Evolutionary conservation across 2,329 filamentous ascomycete genomes (phyloP).

Genomic region (Diaporthe vexans): DNA sequence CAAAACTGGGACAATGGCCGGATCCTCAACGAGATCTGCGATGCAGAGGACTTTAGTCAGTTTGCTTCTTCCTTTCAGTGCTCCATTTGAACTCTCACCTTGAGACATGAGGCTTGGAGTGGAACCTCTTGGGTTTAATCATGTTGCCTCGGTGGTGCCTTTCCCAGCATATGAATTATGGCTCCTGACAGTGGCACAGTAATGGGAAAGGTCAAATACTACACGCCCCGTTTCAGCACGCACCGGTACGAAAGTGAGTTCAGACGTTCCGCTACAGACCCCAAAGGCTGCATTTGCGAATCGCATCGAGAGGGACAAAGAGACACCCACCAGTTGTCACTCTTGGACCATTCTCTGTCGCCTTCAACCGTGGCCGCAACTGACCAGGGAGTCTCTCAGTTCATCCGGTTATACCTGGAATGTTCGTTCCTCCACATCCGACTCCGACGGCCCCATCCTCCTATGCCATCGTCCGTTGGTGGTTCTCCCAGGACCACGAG

Average conservation of each 20-base stretch:
- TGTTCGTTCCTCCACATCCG: slow-evolving; percentile 5
- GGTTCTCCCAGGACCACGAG: slow-evolving; percentile 2
- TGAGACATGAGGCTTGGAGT: too few relatives aligned
- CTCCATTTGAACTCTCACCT: neutral
- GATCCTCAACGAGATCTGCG: slow-evolving; percentile 23
- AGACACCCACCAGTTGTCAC: neutral
- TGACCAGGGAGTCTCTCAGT: neutral
- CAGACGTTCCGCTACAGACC: neutral
- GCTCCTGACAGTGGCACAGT: neutral
- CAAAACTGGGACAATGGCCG: slow-evolving; percentile 24
- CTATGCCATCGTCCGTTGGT: slow-evolving; percentile 17
- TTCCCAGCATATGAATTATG: neutral
- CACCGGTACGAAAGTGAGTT: neutral
- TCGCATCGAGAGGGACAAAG: neutral
- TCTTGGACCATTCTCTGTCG: neutral
- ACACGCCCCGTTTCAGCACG: neutral
- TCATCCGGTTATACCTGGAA: slow-evolving; percentile 1
- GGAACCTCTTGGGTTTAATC: neutral
- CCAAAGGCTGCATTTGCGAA: neutral
- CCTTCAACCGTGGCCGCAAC: neutral
- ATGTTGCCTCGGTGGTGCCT: neutral
- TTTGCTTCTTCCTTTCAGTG: neutral
- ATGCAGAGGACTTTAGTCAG: slow-evolving; percentile 8
- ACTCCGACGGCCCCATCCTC: slow-evolving; percentile 12
- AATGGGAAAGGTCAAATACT: slow-evolving; percentile 6